A percentile compares a stretch with the other conserved stretches of the same genome.
phyloP scores from a whole-genome alignment of 352 stramenopile species.

The Salisapilia sapeloensis region DNA sequence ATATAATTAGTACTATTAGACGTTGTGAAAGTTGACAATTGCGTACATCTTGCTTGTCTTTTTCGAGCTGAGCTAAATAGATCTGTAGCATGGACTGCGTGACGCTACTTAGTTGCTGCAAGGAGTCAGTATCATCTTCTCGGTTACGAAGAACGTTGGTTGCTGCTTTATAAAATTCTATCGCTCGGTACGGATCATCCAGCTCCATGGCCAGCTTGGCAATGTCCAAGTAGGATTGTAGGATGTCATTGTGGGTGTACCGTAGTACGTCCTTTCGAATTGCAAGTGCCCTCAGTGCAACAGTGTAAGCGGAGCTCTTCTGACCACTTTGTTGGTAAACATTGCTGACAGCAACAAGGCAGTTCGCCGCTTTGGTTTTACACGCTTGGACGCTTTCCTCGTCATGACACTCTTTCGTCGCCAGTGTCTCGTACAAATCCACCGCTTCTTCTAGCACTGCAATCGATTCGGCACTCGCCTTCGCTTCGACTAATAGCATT shows the following conservation, averaged over 20 bases:
- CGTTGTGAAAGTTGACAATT: neutral
- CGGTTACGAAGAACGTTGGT: slow-evolving; percentile 14
- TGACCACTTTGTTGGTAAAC: slow-evolving; percentile 4
- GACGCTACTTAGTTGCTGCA: slow-evolving; percentile 15
- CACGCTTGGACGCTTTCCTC: slow-evolving; percentile 1
- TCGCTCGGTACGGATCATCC: slow-evolving; percentile 27
- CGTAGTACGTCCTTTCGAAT: slow-evolving; percentile 15
- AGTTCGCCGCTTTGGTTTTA: slow-evolving; percentile 11
- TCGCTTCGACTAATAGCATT: slow-evolving; percentile 8
- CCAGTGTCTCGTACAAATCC: slow-evolving; percentile 26
- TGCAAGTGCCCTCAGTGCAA: slow-evolving; percentile 13
- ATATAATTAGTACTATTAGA: no score
- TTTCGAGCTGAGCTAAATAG: slow-evolving; percentile 12
- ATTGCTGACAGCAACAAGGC: slow-evolving; percentile 11
- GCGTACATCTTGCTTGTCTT: slow-evolving; percentile 17
- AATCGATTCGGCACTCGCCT: slow-evolving; percentile 11
- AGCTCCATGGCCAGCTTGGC: slow-evolving; percentile 16
- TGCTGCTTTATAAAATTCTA: slow-evolving; percentile 28
- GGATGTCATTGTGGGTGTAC: slow-evolving; percentile 9
- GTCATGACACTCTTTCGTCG: slow-evolving; percentile 3
- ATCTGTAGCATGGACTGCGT: slow-evolving; percentile 20
- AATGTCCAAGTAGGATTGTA: slow-evolving; percentile 28
- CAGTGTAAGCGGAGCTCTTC: slow-evolving; percentile 15
- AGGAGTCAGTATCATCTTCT: slow-evolving; percentile 5
- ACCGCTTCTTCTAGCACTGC: slow-evolving; percentile 35